phyloP scores from a whole-genome alignment of 108 stramenopile genomes.

The Hondaea fermentalgiana region DNA sequence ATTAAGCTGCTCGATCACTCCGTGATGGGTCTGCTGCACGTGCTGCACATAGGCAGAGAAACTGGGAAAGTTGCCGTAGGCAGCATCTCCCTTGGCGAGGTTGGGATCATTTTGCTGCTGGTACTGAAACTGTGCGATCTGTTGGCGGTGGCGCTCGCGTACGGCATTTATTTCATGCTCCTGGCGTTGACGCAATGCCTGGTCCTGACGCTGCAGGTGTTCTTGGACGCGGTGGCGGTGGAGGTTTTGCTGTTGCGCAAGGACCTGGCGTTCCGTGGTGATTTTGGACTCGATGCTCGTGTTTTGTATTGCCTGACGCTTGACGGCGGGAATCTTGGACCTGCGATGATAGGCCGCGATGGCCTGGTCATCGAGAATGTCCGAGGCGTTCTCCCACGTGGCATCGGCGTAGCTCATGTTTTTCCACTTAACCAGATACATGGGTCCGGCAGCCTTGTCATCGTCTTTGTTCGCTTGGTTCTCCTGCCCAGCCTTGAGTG shows the following conservation, averaged over 20 bases:
- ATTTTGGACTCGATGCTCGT: background rate
- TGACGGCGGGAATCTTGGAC: background rate
- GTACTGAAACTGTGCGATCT: background rate
- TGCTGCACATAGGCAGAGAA: background rate
- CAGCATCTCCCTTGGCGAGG: background rate
- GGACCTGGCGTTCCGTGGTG: background rate
- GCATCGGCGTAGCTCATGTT: constrained; percentile 83
- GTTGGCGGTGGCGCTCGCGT: background rate
- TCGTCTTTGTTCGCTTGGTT: background rate
- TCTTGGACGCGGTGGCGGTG: background rate
- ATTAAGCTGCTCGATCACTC: background rate
- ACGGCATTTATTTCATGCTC: background rate
- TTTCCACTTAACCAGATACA: constrained; percentile 95
- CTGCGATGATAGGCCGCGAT: background rate
- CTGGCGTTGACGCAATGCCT: background rate
- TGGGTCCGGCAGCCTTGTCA: background rate
- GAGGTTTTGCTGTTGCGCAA: background rate
- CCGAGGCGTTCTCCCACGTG: constrained; percentile 87
- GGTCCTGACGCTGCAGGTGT: background rate
- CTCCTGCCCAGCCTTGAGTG: background rate
- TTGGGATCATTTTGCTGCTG: background rate
- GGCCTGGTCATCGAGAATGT: constrained; percentile 62
- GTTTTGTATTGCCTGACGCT: background rate
- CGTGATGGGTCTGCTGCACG: background rate
- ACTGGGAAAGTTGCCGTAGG: background rate